These are phyloP conservation scores for Aspergillus conjunctus DNA, from an alignment of 495 filamentous ascomycete species.

Conservation along the genomic window DNA sequence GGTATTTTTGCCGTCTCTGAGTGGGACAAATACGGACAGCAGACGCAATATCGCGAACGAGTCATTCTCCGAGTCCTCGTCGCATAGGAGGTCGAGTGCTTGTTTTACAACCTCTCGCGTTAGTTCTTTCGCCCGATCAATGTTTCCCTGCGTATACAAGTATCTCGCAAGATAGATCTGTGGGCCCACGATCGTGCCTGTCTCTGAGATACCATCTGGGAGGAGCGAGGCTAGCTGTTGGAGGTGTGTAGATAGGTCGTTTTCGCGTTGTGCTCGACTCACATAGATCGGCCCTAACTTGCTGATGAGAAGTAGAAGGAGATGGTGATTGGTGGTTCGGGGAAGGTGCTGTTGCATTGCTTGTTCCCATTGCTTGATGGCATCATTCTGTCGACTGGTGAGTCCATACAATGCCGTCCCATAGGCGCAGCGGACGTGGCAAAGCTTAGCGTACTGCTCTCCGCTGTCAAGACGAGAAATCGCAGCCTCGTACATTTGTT, in stretches of 20 bases:
- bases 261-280: not conserved
- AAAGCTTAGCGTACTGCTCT: slow-evolving; percentile 3
- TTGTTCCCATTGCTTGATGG: slow-evolving; percentile 7
- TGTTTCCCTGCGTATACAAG: slow-evolving; percentile 7
- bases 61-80: slow-evolving; percentile 1
- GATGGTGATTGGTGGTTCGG: not conserved
- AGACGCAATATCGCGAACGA: not conserved
- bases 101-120: slow-evolving; percentile 3
- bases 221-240: not conserved
- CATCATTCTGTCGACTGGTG: not conserved
- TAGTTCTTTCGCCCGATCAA: slow-evolving; percentile 1
- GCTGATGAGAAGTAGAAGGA: slow-evolving; percentile 3
- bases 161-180: slow-evolving; percentile 12
- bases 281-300: slow-evolving; percentile 6
- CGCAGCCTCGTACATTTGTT: not conserved
- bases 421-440: slow-evolving; percentile 2
- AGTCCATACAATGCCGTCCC: slow-evolving; percentile 4
- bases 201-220: slow-evolving; percentile 8
- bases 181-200: not conserved
- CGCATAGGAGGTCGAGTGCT: not conserved
- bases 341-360: slow-evolving; percentile 5
- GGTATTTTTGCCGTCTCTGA: slow-evolving; percentile 2
- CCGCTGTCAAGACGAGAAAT: not conserved
- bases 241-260: slow-evolving; percentile 2
- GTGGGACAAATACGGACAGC: slow-evolving; percentile 3